phyloP scores from a whole-genome alignment of 1,139 yeast species.

The Eremothecium coryli region DNA sequence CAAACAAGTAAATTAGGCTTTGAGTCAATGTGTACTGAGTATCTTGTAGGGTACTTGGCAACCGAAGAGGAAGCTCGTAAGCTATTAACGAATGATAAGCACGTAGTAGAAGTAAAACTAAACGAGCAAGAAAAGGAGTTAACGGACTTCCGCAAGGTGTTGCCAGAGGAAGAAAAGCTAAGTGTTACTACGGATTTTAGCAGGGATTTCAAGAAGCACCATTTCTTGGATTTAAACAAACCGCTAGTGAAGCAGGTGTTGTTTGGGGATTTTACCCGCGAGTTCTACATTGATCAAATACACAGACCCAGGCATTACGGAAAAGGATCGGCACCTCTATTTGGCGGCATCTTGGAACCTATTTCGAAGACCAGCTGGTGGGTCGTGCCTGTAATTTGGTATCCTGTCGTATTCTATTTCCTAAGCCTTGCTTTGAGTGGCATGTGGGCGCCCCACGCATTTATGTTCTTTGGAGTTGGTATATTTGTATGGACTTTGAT shows the following conservation, averaged over 20 bases:
- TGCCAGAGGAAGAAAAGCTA: constrained; percentile 64
- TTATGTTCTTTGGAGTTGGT: constrained; percentile 48
- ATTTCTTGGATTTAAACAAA: constrained; percentile 74
- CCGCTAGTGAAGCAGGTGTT: constrained; percentile 77
- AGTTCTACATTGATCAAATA: constrained; percentile 88
- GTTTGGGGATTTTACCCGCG: constrained; percentile 64
- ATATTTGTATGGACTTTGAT: constrained; percentile 84
- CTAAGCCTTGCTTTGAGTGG: constrained; percentile 35
- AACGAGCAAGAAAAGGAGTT: constrained; percentile 34
- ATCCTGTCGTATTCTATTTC: constrained; percentile 61
- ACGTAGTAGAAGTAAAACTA: constrained; percentile 34
- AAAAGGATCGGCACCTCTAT: constrained; percentile 82
- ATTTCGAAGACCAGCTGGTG: constrained; percentile 65
- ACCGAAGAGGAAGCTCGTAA: constrained; percentile 51
- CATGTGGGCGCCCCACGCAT: constrained; percentile 30
- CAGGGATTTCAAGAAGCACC: constrained; percentile 64
- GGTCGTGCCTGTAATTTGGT: constrained; percentile 82
- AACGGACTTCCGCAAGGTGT: constrained; percentile 45
- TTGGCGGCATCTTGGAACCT: constrained; percentile 69
- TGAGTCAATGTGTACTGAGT: constrained; percentile 77
- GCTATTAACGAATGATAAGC: constrained; percentile 36
- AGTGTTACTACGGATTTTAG: constrained; percentile 69
- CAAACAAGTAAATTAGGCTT: constrained; percentile 80
- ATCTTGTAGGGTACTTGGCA: constrained; percentile 54
- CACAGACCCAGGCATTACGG: constrained; percentile 95